phyloP scores from a whole-genome alignment of 257 asterid genomes.

The Gynochthodes officinalis region DNA sequence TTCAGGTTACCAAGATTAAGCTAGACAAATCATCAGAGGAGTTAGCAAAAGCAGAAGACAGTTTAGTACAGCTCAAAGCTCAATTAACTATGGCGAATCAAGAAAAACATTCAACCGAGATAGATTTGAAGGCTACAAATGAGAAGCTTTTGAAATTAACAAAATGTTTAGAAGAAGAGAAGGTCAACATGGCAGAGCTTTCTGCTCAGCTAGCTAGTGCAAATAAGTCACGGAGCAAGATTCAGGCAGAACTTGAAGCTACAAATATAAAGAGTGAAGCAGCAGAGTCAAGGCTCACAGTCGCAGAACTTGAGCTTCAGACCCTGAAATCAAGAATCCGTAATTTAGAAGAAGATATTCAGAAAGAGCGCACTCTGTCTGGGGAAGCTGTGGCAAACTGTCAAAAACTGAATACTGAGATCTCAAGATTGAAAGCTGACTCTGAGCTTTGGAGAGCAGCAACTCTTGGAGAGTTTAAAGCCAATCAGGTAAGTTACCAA shows the following conservation, averaged over 20 bases:
- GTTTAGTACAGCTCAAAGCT: constrained; percentile 31
- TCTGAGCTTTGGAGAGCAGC: constrained; percentile 45
- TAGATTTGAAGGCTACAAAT: constrained; percentile 32
- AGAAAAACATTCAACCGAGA: constrained; percentile 25
- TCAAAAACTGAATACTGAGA: constrained; percentile 40
- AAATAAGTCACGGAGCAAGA: constrained; percentile 26
- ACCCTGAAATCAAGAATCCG: constrained; percentile 35
- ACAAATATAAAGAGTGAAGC: constrained; percentile 39
- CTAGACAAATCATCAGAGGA: constrained; percentile 37
- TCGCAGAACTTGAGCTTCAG: constrained; percentile 38
- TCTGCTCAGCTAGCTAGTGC: constrained; percentile 36
- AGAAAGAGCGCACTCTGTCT: constrained; percentile 39
- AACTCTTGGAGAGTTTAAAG: constrained; percentile 47
- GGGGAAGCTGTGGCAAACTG: constrained; percentile 50
- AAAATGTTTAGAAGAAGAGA: constrained; percentile 46
- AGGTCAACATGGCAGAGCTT: constrained; percentile 30
- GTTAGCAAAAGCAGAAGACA: constrained; percentile 48
- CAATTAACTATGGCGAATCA: constrained; percentile 38
- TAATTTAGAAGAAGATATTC: constrained; percentile 40
- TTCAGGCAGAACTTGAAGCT: constrained; percentile 39
- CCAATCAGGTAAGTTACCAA: constrained; percentile 50
- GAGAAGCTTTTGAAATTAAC: constrained; percentile 37
- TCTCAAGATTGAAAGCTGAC: constrained; percentile 42
- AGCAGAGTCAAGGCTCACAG: constrained; percentile 43
- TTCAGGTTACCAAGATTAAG: constrained; percentile 31